A percentile compares a stretch with the other conserved stretches of the same genome.
Evolutionary conservation across 306 rosid species (phyloP).

Genomic region (Vicia faba): DNA sequence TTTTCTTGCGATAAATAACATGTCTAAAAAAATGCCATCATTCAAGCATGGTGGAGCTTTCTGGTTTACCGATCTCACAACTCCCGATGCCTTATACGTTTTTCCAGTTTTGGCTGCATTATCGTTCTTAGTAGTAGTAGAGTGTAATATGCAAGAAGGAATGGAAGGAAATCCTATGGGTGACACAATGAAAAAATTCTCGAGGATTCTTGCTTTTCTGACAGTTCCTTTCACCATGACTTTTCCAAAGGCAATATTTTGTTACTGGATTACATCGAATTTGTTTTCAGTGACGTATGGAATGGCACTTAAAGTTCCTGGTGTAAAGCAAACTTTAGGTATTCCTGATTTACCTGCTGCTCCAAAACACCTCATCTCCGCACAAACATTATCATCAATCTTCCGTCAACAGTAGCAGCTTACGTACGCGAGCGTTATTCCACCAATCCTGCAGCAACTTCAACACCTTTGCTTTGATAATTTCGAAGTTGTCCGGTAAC

Average conservation of each 20-base stretch:
- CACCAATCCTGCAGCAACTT: too few relatives aligned
- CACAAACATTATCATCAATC: too few relatives aligned
- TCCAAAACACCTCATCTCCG: conserved; percentile 41
- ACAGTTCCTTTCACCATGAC: conserved; percentile 88
- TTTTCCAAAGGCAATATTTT: conserved; percentile 93
- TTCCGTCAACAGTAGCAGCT: too few relatives aligned
- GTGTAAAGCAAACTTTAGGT: conserved; percentile 67
- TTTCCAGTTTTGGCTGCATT: conserved; percentile 75
- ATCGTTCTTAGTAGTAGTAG: conserved; percentile 82
- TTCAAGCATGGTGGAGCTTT: conserved; percentile 85
- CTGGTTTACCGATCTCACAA: conserved; percentile 92
- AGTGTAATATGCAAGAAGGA: conserved; percentile 93
- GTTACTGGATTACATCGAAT: conserved; percentile 96
- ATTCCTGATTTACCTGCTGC: conserved; percentile 54
- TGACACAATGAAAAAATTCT: conserved; percentile 76
- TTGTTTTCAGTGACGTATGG: conserved; percentile 78
- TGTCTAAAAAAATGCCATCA: conserved; percentile 90
- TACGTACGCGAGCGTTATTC: too few relatives aligned
- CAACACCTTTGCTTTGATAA: too few relatives aligned
- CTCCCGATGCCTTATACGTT: conserved; percentile 72
- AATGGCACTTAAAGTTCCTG: conserved; percentile 59
- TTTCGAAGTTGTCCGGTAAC: too few relatives aligned
- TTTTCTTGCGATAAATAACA: conserved; percentile 78
- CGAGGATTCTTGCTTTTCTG: conserved; percentile 80
- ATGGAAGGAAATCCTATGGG: conserved; percentile 94